Conservation (phyloP, 225 moss, liverwort and hornwort species). For the Physcomitrellopsis africana region DNA sequence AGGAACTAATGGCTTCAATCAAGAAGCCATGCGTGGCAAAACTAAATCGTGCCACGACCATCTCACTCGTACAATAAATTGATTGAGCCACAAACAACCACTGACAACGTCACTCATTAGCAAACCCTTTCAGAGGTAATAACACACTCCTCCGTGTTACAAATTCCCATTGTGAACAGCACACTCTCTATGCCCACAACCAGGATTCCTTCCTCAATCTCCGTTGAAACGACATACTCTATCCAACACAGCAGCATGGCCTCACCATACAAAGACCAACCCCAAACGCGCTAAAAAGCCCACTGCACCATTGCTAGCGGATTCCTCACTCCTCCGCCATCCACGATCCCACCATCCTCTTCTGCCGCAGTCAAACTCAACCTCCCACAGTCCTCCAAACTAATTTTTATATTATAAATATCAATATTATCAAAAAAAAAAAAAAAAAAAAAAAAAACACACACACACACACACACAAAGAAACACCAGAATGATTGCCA, state of each 20-base stretch:
- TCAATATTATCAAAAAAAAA: too few relatives aligned
- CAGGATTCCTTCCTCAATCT: background rate
- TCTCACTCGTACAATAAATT: constrained; percentile 7
- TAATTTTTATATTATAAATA: too few relatives aligned
- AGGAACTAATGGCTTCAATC: background rate
- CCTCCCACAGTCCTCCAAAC: too few relatives aligned
- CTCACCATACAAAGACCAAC: background rate
- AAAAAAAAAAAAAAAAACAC: too few relatives aligned
- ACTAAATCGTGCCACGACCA: constrained; percentile 15
- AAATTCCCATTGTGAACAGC: background rate
- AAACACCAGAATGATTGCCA: too few relatives aligned
- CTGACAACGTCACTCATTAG: constrained; percentile 19
- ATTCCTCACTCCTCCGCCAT: background rate
- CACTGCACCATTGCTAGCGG: background rate
- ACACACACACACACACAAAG: too few relatives aligned
- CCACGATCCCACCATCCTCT: too few relatives aligned
- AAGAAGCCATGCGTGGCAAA: background rate
- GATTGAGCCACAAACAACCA: constrained; percentile 1
- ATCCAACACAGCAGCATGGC: background rate
- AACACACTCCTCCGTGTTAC: constrained; percentile 1
- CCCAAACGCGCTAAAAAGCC: background rate
- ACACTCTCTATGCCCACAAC: background rate
- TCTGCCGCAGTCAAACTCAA: too few relatives aligned
- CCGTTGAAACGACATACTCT: background rate
- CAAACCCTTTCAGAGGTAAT: background rate